phyloP scores from a whole-genome alignment of 2,329 filamentous ascomycete genomes.

The Penicillium sp. region DNA sequence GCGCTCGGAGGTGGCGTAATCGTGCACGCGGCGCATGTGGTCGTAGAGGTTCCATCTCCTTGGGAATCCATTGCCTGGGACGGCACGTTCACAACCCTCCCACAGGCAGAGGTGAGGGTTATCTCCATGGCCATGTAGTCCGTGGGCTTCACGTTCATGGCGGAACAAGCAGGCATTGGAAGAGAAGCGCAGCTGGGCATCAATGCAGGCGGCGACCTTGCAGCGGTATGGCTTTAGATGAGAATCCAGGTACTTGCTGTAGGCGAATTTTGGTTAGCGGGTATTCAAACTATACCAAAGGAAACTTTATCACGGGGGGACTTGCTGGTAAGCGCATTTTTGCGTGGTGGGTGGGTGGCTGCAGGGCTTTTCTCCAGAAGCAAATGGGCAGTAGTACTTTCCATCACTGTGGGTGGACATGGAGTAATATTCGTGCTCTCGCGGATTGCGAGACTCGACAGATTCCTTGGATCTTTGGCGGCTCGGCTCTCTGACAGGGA shows the following conservation, averaged over 20 bases:
- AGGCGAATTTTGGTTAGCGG: constrained; percentile 23
- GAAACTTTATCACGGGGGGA: constrained; percentile 16
- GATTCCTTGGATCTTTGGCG: constrained; percentile 39
- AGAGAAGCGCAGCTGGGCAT: constrained; percentile 85
- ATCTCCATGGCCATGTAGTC: constrained; percentile 89
- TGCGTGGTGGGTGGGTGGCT: constrained; percentile 91
- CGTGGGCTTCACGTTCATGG: constrained; percentile 92
- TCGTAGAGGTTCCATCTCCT: constrained; percentile 94
- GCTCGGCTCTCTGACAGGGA: constrained; percentile 34
- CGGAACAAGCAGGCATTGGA: constrained; percentile 92
- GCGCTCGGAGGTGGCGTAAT: constrained; percentile 49
- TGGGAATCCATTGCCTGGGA: constrained; percentile 82
- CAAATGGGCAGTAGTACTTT: constrained; percentile 90
- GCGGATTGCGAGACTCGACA: constrained; percentile 38
- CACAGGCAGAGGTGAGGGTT: constrained; percentile 89
- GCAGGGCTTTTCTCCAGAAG: constrained; percentile 64
- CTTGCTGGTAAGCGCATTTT: constrained; percentile 99
- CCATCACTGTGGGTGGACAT: constrained; percentile 59
- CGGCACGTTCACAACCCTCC: constrained; percentile 78
- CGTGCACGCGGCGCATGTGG: constrained; percentile 94
- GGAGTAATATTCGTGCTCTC: constrained; percentile 44
- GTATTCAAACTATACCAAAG: constrained; percentile 2
- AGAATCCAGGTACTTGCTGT: constrained; percentile 93
- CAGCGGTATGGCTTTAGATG: constrained; percentile 95
- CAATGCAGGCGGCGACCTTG: constrained; percentile 78